phyloP scores from a whole-genome alignment of 768 basidiomycete genomes.

The Peribolospora kevripleyi region DNA sequence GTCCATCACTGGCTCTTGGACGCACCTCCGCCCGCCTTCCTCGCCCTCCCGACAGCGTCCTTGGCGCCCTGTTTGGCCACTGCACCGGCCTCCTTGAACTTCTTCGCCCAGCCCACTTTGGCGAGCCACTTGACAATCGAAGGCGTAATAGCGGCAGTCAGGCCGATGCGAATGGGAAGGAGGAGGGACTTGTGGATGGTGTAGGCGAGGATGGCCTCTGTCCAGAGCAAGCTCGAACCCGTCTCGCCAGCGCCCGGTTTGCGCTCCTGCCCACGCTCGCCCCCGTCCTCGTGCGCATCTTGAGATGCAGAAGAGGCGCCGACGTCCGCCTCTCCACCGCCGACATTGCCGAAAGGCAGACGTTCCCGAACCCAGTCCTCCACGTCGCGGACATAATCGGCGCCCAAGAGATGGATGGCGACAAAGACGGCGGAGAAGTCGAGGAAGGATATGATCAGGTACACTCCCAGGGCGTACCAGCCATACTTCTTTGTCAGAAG shows the following conservation, averaged over 20 bases:
- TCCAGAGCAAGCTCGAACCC: conserved; percentile 36
- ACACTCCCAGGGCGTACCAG: conserved; percentile 85
- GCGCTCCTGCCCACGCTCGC: not conserved
- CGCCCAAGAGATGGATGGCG: conserved; percentile 63
- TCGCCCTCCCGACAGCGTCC: not conserved
- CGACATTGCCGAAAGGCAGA: conserved; percentile 22
- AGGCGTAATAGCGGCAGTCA: conserved; percentile 69
- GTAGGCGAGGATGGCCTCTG: conserved; percentile 80
- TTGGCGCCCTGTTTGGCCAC: conserved; percentile 4
- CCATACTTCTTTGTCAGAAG: conserved; percentile 69
- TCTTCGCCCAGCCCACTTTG: not conserved
- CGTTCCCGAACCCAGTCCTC: conserved; percentile 25
- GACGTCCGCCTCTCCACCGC: not conserved
- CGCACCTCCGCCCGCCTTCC: not conserved
- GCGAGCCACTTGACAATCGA: conserved; percentile 56
- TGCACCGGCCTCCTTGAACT: conserved; percentile 5
- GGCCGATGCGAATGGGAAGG: conserved; percentile 62
- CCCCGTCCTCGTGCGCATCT: conserved; percentile 2
- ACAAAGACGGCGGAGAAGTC: conserved; percentile 72
- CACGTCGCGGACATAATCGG: conserved; percentile 59
- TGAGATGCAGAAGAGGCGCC: not conserved
- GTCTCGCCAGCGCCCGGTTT: conserved; percentile 29
- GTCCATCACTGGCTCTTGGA: too few species aligned
- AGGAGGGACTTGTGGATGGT: conserved; percentile 87
- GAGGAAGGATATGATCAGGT: conserved; percentile 41